These are phyloP conservation scores for Diddensiella caesifluorescens DNA, from an alignment of 805 yeast genomes.

Conservation along the genomic window DNA sequence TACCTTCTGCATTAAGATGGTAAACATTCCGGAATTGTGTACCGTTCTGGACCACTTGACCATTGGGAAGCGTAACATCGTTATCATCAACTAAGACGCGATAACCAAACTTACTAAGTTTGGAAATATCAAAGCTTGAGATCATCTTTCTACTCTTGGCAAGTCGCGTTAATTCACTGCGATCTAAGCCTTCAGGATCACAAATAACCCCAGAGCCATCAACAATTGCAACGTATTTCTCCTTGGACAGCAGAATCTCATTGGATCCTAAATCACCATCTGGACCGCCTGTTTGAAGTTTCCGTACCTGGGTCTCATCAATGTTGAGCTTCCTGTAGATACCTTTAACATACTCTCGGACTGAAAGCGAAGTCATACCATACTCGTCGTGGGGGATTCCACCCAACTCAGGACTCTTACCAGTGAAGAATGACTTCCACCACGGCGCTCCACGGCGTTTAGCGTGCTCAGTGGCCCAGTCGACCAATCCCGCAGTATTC, in stretches of 20 bases:
- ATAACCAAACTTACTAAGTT: conserved; percentile 71
- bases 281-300: conserved; percentile 98
- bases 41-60: conserved; percentile 72
- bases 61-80: conserved; percentile 73
- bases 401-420: conserved; percentile 85
- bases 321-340: conserved; percentile 74
- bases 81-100: conserved; percentile 79
- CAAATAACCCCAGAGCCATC: conserved; percentile 95
- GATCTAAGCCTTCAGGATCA: conserved; percentile 86
- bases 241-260: conserved; percentile 84
- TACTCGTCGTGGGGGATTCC: conserved; percentile 98
- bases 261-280: conserved; percentile 97
- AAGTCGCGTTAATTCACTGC: conserved; percentile 66
- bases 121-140: conserved; percentile 57
- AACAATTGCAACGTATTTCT: conserved; percentile 78
- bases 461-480: conserved; percentile 97
- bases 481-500: conserved; percentile 91
- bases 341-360: conserved; percentile 83
- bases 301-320: conserved; percentile 53
- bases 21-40: conserved; percentile 84
- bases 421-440: conserved; percentile 99
- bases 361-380: conserved; percentile 96
- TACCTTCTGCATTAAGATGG: conserved; percentile 67
- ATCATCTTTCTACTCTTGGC: conserved; percentile 77
- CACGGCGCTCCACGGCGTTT: conserved; percentile 87